Evolutionary conservation across 441 rosid genomes (phyloP), one percentile per base, ranked within the genome.

Genomic region (Arabidopsis lyrata): DNA sequence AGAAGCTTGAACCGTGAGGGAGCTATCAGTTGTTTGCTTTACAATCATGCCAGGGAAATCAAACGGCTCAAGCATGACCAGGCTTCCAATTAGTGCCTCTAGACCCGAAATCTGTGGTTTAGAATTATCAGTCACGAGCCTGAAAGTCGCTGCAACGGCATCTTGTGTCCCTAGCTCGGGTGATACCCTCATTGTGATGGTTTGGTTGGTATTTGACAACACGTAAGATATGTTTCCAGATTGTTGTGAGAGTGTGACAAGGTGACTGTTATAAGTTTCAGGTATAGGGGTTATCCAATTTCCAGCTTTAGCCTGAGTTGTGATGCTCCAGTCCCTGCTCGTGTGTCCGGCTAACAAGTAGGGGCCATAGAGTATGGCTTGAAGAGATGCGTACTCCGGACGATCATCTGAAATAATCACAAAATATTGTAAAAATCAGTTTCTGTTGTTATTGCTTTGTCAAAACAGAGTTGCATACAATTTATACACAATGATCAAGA

Each of bases 361-460:
- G 8, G 95, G 99, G 5, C 99, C 97, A 65, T 85, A 95, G 3
- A 95, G 91, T 71, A 95, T 88, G 3, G 97, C 96, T 53, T 83
- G 86, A 56, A 95, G 35, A 1, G 98, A 91, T 72, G 88, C 81
- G 68, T 85, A 86, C 24, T 86, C 91, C 0, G 89, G 68, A 65
- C 92, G 81, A 47, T 95, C 98, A 83, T 95, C 99, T 95, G 86
- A 66, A 75, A 63, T 67, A 66, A 3, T 9, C 75, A 36, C 66
- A 35, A 29, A 29, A 29, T 29, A 29, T 0, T 29, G 31, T 24
- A 24, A 24, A 22, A 24, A 0, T 22, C 2, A 32, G 35, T 32
- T 32, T 39, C 16, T 38, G 6, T 5, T 44, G n/a, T n/a, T 13
- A 45, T 9, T 45, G 47, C 24, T 66, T 32, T 48, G 53, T 58